These are phyloP conservation scores for Cladosporium phlei DNA, from an alignment of 2,329 filamentous ascomycete genomes.

Conservation along the genomic window DNA sequence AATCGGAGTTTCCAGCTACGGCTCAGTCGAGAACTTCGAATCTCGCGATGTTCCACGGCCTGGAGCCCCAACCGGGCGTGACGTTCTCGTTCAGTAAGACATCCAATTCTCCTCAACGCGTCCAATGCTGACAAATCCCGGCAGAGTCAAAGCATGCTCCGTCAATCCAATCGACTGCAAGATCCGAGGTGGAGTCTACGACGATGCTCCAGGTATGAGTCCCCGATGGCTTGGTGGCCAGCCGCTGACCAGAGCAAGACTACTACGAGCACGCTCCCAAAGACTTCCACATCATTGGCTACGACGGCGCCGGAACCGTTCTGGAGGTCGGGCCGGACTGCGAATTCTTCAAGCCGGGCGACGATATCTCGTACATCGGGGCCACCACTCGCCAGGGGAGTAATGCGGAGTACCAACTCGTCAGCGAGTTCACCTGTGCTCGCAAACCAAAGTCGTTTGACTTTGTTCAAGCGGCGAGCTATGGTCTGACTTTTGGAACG, in stretches of 20 bases:
- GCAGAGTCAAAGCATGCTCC: conserved; percentile 36
- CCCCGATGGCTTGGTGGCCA: no score
- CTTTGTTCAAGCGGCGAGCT: conserved; percentile 39
- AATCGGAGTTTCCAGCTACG: conserved; percentile 30
- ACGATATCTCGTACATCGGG: conserved; percentile 42
- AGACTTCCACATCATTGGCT: conserved; percentile 40
- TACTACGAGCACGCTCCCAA: no score
- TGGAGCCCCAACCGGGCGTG: conserved; percentile 27
- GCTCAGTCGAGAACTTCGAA: conserved; percentile 26
- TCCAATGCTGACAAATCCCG: no score
- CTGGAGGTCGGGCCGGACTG: conserved; percentile 27
- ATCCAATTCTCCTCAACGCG: no score
- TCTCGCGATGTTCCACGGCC: conserved; percentile 31
- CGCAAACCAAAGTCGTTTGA: conserved; percentile 38
- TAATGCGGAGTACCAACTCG: conserved; percentile 41
- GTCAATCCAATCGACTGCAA: conserved; percentile 41
- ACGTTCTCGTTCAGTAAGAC: conserved; percentile 36
- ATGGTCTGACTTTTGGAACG: conserved; percentile 43
- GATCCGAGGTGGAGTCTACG: conserved; percentile 30
- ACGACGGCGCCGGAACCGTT: conserved; percentile 41
- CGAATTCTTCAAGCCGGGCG: conserved; percentile 38
- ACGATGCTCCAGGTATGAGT: conserved; percentile 36
- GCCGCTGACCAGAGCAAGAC: background rate
- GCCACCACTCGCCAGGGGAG: conserved; percentile 38
- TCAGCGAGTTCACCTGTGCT: conserved; percentile 38